Base-by-base conservation (phyloP, 768 basidiomycete genomes). In the Chalciporus sphaerocephalus region DNA sequence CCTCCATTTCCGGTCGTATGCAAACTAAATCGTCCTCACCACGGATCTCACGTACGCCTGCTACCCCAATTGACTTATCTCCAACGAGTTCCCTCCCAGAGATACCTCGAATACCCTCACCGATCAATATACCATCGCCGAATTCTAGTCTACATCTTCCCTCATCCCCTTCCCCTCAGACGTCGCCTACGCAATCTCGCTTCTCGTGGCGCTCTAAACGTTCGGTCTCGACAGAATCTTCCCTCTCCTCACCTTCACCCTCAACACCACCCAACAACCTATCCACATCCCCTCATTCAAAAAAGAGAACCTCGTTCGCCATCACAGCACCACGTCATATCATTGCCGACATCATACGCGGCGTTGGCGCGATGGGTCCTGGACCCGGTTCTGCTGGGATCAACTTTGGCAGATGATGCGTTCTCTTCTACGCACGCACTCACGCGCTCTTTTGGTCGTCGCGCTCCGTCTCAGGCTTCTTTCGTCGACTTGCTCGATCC, bases 321-420 rank as follows among this genome's bases (percentile, higher is more conserved):
- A 42, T 51, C 2, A 36, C 54, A 18, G 47, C 21, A 15, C 39
- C 63, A 6, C 51, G 53, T n/a, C 54, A 63, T 34, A 33, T 65
- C 15, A 43, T 65, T 17, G 63, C 61, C 2, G 73, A 74, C 44
- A 64, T 74, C 21, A 47, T 78, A 23, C 74, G 69, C 39, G 72
- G 75, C 1, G 74, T 77, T 3, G 66, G 67, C 25, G 65, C 67
- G 23, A 70, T 74, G 13, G 50, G 52, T 30, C 45, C 47, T 6
- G 50, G 48, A 20, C 45, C 47, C 4, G 50, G 48, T 17, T 18
- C 48, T 5, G 18, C 45, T 2, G 40, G 46, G 2, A 33, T 52
- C 1, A n/a, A 40, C 18, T n/a, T 56, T 9, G 30, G 13, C 4
- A 15, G 28, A 6, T 30, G 13, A 30, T 28, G 5, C 27, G 7